phyloP scores from a whole-genome alignment of 345 rosid genomes.

The Eutrema heterophyllum region DNA sequence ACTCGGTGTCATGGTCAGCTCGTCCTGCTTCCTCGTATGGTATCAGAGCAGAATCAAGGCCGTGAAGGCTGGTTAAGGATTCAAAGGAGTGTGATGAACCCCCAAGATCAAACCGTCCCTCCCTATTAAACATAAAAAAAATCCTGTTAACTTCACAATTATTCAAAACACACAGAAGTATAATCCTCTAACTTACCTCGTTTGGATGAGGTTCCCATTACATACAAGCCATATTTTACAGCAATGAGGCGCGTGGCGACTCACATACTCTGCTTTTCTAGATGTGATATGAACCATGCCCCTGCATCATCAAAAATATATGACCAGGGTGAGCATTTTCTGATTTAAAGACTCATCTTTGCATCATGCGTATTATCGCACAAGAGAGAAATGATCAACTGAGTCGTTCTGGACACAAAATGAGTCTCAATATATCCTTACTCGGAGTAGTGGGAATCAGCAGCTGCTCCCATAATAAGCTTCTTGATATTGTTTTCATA shows the following conservation, averaged over 20 bases:
- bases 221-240: slow-evolving; percentile 61
- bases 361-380: neutral
- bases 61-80: slow-evolving; percentile 22
- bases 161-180: slow-evolving; percentile 16
- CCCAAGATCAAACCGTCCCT: slow-evolving; percentile 16
- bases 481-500: slow-evolving; percentile 42
- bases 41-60: slow-evolving; percentile 20
- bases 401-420: neutral
- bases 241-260: slow-evolving; percentile 35
- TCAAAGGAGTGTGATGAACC: slow-evolving; percentile 12
- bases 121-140: neutral
- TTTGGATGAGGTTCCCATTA: slow-evolving; percentile 50
- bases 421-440: slow-evolving; percentile 18
- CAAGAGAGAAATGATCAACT: neutral
- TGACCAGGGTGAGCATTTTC: slow-evolving; percentile 1
- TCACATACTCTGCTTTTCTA: slow-evolving; percentile 50
- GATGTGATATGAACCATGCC: slow-evolving; percentile 47
- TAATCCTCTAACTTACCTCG: slow-evolving; percentile 38
- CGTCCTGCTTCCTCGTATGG: slow-evolving; percentile 6
- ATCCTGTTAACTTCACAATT: neutral
- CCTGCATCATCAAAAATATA: slow-evolving; percentile 38
- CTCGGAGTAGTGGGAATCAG: slow-evolving; percentile 47
- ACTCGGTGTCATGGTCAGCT: neutral
- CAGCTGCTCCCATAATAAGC: slow-evolving; percentile 70
- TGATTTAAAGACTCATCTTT: neutral